Evolutionary conservation across 2,329 filamentous ascomycete genomes (phyloP).

Genomic region (Cercospora berteroae): DNA sequence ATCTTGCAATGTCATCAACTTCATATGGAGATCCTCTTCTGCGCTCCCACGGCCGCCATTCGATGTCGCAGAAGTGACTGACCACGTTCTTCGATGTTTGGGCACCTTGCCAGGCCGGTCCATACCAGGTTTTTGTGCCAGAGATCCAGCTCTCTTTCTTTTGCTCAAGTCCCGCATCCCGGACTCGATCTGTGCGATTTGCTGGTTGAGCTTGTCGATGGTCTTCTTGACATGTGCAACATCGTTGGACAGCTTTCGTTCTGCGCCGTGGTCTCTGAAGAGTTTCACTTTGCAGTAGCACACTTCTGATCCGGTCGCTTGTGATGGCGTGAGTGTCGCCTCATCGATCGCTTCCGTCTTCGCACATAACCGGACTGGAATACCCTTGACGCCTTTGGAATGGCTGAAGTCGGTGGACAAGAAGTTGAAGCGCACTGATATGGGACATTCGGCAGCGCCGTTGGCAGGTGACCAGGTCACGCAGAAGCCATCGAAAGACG

Average conservation of each 20-base stretch:
- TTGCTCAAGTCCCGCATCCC: slow-evolving; percentile 61
- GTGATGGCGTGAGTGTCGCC: slow-evolving; percentile 18
- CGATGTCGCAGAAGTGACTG: slow-evolving; percentile 70
- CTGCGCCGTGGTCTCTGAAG: slow-evolving; percentile 92
- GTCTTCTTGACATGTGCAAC: slow-evolving; percentile 93
- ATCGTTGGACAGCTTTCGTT: slow-evolving; percentile 92
- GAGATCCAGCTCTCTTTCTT: slow-evolving; percentile 57
- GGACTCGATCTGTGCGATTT: slow-evolving; percentile 72
- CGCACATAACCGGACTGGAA: slow-evolving; percentile 86
- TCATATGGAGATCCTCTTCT: slow-evolving; percentile 73
- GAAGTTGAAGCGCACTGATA: slow-evolving; percentile 96
- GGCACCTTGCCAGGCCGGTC: slow-evolving; percentile 71
- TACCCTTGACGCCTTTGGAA: slow-evolving; percentile 97
- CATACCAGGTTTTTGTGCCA: slow-evolving; percentile 51
- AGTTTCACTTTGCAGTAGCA: slow-evolving; percentile 97
- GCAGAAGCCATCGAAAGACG: slow-evolving; percentile 91
- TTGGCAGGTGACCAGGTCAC: slow-evolving; percentile 74
- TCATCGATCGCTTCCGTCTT: slow-evolving; percentile 71
- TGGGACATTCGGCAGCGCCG: slow-evolving; percentile 72
- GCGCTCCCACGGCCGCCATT: slow-evolving; percentile 45
- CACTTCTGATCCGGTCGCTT: slow-evolving; percentile 59
- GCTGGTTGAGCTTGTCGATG: slow-evolving; percentile 93
- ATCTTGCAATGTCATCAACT: slow-evolving; percentile 74
- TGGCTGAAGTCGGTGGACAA: slow-evolving; percentile 98
- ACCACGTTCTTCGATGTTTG: slow-evolving; percentile 94